Evolutionary conservation across 768 basidiomycete species (phyloP), one percentile per base, ranked within the genome.

Genomic region (Boletus coccyginus): DNA sequence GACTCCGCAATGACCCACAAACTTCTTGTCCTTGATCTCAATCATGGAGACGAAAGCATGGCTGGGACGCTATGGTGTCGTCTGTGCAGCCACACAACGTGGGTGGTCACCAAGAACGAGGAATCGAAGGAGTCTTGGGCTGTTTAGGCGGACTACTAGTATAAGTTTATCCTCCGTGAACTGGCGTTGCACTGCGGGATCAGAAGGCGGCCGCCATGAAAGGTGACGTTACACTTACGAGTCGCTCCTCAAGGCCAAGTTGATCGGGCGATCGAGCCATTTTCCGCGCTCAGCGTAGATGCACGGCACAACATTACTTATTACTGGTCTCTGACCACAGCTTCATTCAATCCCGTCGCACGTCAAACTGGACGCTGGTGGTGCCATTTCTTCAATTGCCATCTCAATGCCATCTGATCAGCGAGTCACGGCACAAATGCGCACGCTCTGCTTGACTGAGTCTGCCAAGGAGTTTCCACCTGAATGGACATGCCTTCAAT

Each of bases 51-150:
- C 85, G n/a, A 74, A 71, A 35, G 62, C 64, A 14, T 91, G 89
- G 87, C 77, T 92, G 19, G 88, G 81, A 21, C 21, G 21, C 21
- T 94, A 5, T 94, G 92, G 92, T 21, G 21, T 90, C 87, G 65
- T 90, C 87, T 3, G 92, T 92, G 5, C 89, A 92, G 65, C 89
- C 90, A 2, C 85, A 86, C 48, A 90, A 82, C 65, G 91, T 92
- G 10, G 69, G 73, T 0, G 84, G 86, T 61, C 6, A 51, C 69
- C 0, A 65, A 70, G 29, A 71, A 72, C 49, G 63, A 68, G 92
- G 92, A 88, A 89, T 16, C 76, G 92, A 47, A 89, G 89, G 64
- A 88, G 86, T 7, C 71, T 94, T 0, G 92, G 90, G 1, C 67
- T 94, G n/a, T 75, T 73, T 5, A 74, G 11, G 72, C 66, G 21